Conservation (phyloP, 768 basidiomycete species). For the Serendipita sp. region DNA sequence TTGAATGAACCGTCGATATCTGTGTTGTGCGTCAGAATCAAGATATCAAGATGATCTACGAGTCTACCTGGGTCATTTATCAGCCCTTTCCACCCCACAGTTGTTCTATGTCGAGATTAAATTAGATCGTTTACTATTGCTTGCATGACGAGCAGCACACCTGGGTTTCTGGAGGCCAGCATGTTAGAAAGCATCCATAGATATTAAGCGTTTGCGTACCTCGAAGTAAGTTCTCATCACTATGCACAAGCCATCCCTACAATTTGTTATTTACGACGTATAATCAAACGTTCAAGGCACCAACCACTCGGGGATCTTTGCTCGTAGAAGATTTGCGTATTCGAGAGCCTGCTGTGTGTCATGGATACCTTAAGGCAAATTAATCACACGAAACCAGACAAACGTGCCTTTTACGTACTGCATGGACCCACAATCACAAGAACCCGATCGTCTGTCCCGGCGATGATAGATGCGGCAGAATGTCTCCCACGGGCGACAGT, state of each 20-base stretch:
- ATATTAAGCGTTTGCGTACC: not conserved
- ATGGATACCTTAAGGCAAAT: slow-evolving; percentile 34
- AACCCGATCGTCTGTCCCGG: slow-evolving; percentile 71
- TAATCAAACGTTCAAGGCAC: slow-evolving; percentile 25
- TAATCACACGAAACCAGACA: not conserved
- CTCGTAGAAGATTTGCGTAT: slow-evolving; percentile 66
- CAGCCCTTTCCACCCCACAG: slow-evolving; percentile 97
- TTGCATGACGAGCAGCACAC: not conserved
- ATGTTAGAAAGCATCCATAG: not conserved
- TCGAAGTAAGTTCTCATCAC: slow-evolving; percentile 96
- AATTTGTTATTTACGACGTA: slow-evolving; percentile 43
- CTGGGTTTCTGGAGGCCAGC: not conserved
- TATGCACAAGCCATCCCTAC: slow-evolving; percentile 65
- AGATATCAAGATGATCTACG: not conserved
- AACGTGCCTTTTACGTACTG: slow-evolving; percentile 30
- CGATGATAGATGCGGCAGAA: slow-evolving; percentile 60
- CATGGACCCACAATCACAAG: slow-evolving; percentile 92
- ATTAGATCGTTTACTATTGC: no score
- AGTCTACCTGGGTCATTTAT: slow-evolving; percentile 46
- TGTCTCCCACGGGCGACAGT: slow-evolving; percentile 72
- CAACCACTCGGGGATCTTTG: slow-evolving; percentile 11
- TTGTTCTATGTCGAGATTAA: slow-evolving; percentile 42
- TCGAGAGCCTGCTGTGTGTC: slow-evolving; percentile 72
- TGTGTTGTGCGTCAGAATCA: slow-evolving; percentile 36
- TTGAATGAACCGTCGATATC: slow-evolving; percentile 82